Evolutionary conservation across 441 rosid genomes (phyloP).

Genomic region (Macaranga tanarius): DNA sequence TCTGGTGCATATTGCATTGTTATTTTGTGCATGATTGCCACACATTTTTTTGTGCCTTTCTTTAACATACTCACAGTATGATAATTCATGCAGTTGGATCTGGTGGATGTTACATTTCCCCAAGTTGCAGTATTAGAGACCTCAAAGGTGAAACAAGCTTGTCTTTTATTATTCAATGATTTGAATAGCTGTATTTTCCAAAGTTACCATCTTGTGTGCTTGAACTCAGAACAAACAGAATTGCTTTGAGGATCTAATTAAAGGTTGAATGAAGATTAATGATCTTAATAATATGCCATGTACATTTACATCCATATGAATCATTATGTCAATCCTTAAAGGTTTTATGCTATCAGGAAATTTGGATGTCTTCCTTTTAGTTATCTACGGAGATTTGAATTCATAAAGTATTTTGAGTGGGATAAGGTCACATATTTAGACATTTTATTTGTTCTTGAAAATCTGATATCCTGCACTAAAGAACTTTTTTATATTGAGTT

Average conservation of each 20-base stretch:
- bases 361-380: neutral
- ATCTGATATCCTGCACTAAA: neutral
- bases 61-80: neutral
- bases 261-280: neutral
- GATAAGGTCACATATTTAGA: neutral
- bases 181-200: conserved; percentile 7
- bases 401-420: neutral
- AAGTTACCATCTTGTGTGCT: conserved; percentile 12
- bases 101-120: conserved; percentile 63
- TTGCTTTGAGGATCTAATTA: conserved; percentile 11
- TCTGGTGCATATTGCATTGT: neutral
- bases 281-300: conserved; percentile 1
- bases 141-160: conserved; percentile 46
- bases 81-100: conserved; percentile 63
- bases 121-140: conserved; percentile 36
- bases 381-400: neutral
- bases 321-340: neutral
- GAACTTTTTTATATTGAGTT: neutral
- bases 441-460: neutral
- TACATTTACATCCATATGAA: neutral
- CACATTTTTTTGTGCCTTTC: neutral
- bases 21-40: neutral
- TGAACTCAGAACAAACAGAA: conserved; percentile 12
- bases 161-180: neutral
- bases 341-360: neutral